Evolutionary conservation across 139 green algal species (phyloP).

Genomic region (Closterium sp.): DNA sequence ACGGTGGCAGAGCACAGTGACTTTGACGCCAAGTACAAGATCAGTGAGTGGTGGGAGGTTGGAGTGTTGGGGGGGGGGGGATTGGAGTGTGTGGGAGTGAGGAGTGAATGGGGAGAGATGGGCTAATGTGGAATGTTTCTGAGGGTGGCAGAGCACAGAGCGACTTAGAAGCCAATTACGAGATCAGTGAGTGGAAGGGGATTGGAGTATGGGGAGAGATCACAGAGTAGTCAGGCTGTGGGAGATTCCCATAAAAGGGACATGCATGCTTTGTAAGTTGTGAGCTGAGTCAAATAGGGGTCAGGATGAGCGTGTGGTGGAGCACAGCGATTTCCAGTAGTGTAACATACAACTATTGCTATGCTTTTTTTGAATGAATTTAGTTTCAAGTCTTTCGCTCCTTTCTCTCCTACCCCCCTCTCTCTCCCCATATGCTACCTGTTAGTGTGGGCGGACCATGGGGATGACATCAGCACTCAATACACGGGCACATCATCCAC

Average conservation of each 20-base stretch:
- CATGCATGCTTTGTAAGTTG: too few species aligned
- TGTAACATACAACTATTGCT: too few species aligned
- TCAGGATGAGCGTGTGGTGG: neutral
- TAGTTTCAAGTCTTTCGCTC: conserved; percentile 14
- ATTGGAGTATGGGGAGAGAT: neutral
- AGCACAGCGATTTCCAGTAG: neutral
- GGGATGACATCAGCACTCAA: conserved; percentile 51
- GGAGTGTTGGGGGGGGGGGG: too few species aligned
- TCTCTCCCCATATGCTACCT: neutral
- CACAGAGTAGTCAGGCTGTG: too few species aligned
- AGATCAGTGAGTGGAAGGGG: conserved; percentile 35
- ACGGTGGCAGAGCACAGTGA: neutral
- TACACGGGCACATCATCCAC: conserved; percentile 48
- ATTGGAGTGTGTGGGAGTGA: neutral
- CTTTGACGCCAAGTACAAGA: conserved; percentile 47
- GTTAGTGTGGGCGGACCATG: conserved; percentile 47
- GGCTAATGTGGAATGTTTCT: too few species aligned
- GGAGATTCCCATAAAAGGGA: too few species aligned
- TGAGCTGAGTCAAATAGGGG: too few species aligned
- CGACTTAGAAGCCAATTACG: conserved; percentile 7
- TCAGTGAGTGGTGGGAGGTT: conserved; percentile 17
- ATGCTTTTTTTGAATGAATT: too few species aligned
- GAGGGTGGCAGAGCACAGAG: neutral
- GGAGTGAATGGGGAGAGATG: neutral
- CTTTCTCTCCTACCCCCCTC: neutral